phyloP scores from a whole-genome alignment of 768 basidiomycete genomes.

The Lentinula aciculospora region DNA sequence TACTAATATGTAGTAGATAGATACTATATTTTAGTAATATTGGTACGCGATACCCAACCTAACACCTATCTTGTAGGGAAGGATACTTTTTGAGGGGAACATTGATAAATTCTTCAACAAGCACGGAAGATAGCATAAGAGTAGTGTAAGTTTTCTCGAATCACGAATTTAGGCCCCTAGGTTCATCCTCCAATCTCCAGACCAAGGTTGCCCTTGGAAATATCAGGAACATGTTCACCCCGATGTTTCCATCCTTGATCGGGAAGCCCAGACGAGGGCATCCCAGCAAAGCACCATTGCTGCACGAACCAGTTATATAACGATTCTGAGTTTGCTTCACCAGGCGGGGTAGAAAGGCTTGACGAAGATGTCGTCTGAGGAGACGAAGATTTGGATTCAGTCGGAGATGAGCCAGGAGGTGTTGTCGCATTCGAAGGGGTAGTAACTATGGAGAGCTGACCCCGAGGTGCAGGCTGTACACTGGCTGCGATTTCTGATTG shows the following conservation, averaged over 20 bases:
- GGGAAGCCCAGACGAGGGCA: background rate
- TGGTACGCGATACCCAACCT: too few species aligned
- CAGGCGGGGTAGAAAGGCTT: background rate
- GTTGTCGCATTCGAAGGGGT: background rate
- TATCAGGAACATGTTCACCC: background rate
- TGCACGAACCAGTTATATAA: slow-evolving; percentile 5
- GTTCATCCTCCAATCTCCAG: background rate
- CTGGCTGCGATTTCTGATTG: background rate
- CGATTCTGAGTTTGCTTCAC: background rate
- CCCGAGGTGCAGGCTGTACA: background rate
- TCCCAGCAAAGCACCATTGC: slow-evolving; percentile 6
- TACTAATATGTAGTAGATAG: background rate
- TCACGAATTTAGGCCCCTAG: too few species aligned
- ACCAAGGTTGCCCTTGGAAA: background rate
- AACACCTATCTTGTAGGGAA: background rate
- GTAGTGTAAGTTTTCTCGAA: too few species aligned
- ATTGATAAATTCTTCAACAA: too few species aligned
- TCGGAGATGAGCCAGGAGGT: background rate
- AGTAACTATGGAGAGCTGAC: background rate
- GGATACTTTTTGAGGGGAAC: background rate
- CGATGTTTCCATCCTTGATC: background rate
- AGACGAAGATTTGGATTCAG: background rate
- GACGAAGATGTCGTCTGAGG: background rate
- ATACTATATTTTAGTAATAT: too few species aligned
- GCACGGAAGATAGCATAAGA: background rate